Conservation (phyloP, 148 eudicot genomes). For the Arbutus unedo region DNA sequence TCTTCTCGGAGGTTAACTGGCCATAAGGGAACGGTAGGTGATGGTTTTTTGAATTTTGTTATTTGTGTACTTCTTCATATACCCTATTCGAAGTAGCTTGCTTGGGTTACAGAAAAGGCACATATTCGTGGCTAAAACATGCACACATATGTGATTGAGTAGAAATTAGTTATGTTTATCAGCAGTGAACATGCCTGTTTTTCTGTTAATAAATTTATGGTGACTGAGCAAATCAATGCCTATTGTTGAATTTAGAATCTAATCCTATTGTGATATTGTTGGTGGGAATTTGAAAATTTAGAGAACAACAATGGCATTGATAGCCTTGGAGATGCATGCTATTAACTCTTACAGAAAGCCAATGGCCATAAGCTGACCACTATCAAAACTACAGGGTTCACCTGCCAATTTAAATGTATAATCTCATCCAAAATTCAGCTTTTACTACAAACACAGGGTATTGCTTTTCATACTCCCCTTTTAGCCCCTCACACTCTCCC, state of each 20-base stretch:
- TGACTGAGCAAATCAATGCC: neutral
- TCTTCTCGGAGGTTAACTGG: slow-evolving; percentile 65
- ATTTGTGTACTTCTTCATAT: neutral
- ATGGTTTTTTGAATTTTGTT: neutral
- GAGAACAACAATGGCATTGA: neutral
- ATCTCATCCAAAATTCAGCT: neutral
- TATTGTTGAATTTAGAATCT: neutral
- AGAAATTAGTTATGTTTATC: neutral
- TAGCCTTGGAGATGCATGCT: neutral
- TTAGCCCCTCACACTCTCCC: neutral
- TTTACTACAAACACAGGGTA: neutral
- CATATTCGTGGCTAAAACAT: neutral
- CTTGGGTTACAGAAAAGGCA: neutral
- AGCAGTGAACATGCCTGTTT: too few species aligned
- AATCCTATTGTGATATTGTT: neutral
- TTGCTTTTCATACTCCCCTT: neutral
- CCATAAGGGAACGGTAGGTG: slow-evolving; percentile 65
- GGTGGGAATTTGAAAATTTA: neutral
- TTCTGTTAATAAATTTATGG: neutral
- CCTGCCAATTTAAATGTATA: too few species aligned
- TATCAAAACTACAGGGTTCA: too few species aligned
- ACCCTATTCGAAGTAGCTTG: neutral
- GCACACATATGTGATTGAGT: neutral
- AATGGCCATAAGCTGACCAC: neutral
- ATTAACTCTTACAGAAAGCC: neutral